Base-by-base conservation (phyloP, 1,284 basidiomycete species). In the Peniophora sp. region DNA sequence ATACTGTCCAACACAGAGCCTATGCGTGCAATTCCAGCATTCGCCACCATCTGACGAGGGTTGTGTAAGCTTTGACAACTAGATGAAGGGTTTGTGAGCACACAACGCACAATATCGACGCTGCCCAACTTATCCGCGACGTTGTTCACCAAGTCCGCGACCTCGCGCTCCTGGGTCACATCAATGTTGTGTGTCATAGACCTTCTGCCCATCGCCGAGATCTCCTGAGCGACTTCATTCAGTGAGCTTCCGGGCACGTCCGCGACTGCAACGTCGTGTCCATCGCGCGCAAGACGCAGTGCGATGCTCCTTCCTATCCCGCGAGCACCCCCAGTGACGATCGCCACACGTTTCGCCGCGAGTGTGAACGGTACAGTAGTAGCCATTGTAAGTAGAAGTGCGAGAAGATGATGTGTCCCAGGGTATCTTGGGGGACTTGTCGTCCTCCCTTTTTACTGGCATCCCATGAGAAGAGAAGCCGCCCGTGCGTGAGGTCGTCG, bases 41-140 rank as follows among this genome's bases (percentile, higher is more conserved):
- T 63, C 20, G 63, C 63, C 8, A 63, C 55, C 61, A 64, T 64
- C 63, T 64, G 11, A 22, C 17, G 17, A 16, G 20, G 9, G 16
- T 17, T 17, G 10, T 17, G 41, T n/a, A n/a, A n/a, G n/a, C n/a
- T n/a, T n/a, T n/a, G n/a, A n/a, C 5, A 5, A 5, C 6, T n/a
- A n/a, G n/a, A 2, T 14, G 47, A 12, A 22, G 9, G 3, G 16
- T 27, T 25, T n/a, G n/a, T n/a, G 19, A 9, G 3, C 14, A 46
- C 24, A 32, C 39, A 16, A 45, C 20, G 22, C 23, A 64, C 63
- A 14, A 63, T 54, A 35, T 64, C 61, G 19, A 64, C 47, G 2
- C 59, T 53, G 8, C 65, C 65, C 1, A 65, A 53, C 27, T 53
- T 53, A 32, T 59, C 55, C 0, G 61, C 65, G 1, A 59, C 54